A percentile compares a stretch with the other conserved stretches of the same genome.
Conservation (phyloP, 257 asterid species). For the Lycium barbarum region DNA sequence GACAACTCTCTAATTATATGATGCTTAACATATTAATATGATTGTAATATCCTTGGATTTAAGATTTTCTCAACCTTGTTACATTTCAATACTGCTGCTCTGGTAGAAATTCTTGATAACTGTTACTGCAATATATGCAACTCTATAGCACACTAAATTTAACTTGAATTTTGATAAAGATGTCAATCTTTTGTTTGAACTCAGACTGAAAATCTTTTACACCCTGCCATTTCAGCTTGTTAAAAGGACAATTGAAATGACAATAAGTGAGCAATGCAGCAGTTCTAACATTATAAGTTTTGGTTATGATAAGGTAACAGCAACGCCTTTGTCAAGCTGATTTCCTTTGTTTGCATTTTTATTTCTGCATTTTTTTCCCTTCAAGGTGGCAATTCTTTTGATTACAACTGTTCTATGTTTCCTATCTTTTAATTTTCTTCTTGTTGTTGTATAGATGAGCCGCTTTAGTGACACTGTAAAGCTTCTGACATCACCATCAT, state of each 20-base stretch:
- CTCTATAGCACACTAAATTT: not conserved
- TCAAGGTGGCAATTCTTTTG: conserved; percentile 7
- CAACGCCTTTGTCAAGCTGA: not conserved
- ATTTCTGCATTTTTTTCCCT: not conserved
- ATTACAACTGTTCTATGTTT: not conserved
- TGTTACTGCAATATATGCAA: conserved; percentile 3
- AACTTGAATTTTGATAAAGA: not conserved
- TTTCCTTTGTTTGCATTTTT: not conserved
- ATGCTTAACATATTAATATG: conserved; percentile 8
- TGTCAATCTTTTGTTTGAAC: conserved; percentile 19
- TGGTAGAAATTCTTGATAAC: not conserved
- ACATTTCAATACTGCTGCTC: not conserved
- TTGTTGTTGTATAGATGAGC: conserved; percentile 43
- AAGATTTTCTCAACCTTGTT: conserved; percentile 22
- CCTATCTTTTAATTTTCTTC: not conserved
- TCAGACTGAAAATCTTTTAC: conserved; percentile 2
- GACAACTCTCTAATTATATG: conserved; percentile 13
- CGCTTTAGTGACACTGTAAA: conserved; percentile 59
- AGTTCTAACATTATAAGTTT: conserved; percentile 64
- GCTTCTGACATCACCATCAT: conserved; percentile 61
- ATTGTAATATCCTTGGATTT: not conserved
- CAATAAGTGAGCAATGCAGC: conserved; percentile 44
- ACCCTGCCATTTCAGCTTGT: conserved; percentile 57
- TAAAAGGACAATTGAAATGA: conserved; percentile 67
- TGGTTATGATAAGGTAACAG: conserved; percentile 63